Percentiles rank a stretch among this genome's conserved stretches.
Evolutionary conservation across 352 stramenopile species (phyloP).

Genomic region (Globisporangium cylindrosporum): DNA sequence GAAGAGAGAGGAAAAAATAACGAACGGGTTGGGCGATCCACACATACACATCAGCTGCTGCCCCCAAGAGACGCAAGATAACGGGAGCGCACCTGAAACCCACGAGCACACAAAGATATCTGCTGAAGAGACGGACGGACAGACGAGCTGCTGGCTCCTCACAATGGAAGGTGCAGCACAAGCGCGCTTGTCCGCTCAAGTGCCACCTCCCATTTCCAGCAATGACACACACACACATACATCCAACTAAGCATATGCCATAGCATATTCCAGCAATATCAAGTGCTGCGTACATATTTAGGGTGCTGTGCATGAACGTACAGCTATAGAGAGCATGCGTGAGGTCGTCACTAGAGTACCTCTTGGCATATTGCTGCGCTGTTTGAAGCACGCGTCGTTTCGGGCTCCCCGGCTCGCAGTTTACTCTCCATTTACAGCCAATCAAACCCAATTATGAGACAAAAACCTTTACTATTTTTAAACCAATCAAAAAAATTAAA

Average conservation of each 20-base stretch:
- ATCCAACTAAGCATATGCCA: too few relatives aligned
- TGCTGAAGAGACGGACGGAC: not conserved
- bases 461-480: not conserved
- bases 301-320: not conserved
- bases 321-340: not conserved
- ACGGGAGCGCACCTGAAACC: constrained; percentile 1
- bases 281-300: not conserved
- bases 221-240: not conserved
- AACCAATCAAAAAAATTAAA: not conserved
- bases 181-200: not conserved
- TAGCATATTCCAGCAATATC: not conserved
- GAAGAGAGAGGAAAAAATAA: constrained; percentile 1
- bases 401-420: not conserved
- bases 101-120: not conserved
- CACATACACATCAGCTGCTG: too few relatives aligned
- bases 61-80: not conserved
- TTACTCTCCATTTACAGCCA: constrained; percentile 6
- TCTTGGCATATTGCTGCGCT: not conserved
- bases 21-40: not conserved
- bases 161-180: constrained; percentile 1
- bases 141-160: not conserved
- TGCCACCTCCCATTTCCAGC: not conserved
- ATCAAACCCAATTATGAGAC: not conserved
- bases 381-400: not conserved
- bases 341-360: not conserved